A percentile compares a stretch with the other conserved stretches of the same genome.
Evolutionary conservation across 2,329 filamentous ascomycete species (phyloP).

Genomic region (Pseudogymnoascus sp.): DNA sequence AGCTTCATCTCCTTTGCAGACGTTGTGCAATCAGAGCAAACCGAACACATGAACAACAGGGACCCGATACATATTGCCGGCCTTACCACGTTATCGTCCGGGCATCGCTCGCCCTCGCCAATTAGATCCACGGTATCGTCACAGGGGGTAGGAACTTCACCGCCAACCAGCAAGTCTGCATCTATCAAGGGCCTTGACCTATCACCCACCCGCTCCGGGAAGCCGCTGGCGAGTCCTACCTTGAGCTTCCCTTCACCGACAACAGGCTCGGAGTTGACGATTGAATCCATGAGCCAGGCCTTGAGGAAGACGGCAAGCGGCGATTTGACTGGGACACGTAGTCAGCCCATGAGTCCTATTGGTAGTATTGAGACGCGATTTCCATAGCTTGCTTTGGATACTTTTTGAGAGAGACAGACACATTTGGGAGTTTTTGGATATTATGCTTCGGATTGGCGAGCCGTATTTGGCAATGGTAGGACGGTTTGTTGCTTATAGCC

Average conservation of each 20-base stretch:
- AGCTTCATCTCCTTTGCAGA: constrained; percentile 97
- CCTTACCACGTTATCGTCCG: constrained; percentile 50
- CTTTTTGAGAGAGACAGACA: neutral
- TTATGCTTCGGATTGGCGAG: constrained; percentile 2
- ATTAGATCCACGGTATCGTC: constrained; percentile 72
- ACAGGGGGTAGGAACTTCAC: constrained; percentile 58
- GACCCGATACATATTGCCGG: constrained; percentile 65
- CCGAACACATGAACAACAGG: constrained; percentile 51
- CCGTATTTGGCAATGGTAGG: constrained; percentile 1
- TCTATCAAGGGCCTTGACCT: constrained; percentile 68
- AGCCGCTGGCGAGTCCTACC: constrained; percentile 55
- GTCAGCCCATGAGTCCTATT: constrained; percentile 51
- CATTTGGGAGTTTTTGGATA: constrained; percentile 1
- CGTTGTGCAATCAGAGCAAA: constrained; percentile 80
- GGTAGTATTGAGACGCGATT: constrained; percentile 26
- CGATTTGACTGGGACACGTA: constrained; percentile 56
- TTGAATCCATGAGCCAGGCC: constrained; percentile 91
- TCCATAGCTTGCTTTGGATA: neutral
- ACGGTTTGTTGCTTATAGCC: neutral
- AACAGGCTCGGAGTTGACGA: constrained; percentile 62
- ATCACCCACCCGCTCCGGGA: constrained; percentile 50
- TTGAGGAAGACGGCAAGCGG: constrained; percentile 76
- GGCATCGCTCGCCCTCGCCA: constrained; percentile 69
- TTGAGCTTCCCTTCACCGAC: constrained; percentile 45
- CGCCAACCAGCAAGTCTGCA: constrained; percentile 66